Base-by-base conservation (phyloP, 2,329 filamentous ascomycete species). In the Paecilomyces niveus region DNA sequence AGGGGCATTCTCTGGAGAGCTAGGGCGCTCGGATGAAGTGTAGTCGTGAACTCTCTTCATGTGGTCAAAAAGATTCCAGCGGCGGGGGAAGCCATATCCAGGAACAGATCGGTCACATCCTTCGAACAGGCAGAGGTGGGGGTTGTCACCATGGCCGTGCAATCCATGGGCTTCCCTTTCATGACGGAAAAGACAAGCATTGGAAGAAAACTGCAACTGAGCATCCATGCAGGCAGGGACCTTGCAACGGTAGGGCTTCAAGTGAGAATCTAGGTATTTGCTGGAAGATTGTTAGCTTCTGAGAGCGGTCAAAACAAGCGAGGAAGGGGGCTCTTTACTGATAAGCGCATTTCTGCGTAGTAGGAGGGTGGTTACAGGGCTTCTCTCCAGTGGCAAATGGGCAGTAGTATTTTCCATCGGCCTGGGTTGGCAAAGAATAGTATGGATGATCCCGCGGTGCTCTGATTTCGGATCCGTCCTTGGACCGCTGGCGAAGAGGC, bases 261-360 rank as follows among this genome's bases (percentile, higher is more conserved):
- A 77, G 78, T 97, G 93, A 29, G 93, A 97, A 77, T 97, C 93
- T 66, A 97, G 87, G 68, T 94, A 96, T 83, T 97, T 97, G 83
- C 92, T 96, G 72, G 54, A 50, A 31, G 6, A 32, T 29, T 31
- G 60, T 72, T 65, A 65, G 68, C 62, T 58, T 68, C 52, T 56
- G 60, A 72, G 59, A 64, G 58, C 45, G 52, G 22, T 18, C 54
- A 50, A 61, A 65, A 60, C 62, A 54, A 50, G 56, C 54, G 8
- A 8, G 22, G 24, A n/a, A 10, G 39, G 22, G 54, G 57, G 54
- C 22, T 24, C 78, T 90, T 84, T 88, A 96, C 92, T 97, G 92
- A 73, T 97, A 97, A 78, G 96, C 96, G 86, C 93, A 97, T 85
- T 97, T 97, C 67, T 97, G 89, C 80, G 95, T 94, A 71, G 95